These are phyloP conservation scores for Fusarium longipes DNA, from an alignment of 2,329 filamentous ascomycete genomes.

Conservation along the genomic window DNA sequence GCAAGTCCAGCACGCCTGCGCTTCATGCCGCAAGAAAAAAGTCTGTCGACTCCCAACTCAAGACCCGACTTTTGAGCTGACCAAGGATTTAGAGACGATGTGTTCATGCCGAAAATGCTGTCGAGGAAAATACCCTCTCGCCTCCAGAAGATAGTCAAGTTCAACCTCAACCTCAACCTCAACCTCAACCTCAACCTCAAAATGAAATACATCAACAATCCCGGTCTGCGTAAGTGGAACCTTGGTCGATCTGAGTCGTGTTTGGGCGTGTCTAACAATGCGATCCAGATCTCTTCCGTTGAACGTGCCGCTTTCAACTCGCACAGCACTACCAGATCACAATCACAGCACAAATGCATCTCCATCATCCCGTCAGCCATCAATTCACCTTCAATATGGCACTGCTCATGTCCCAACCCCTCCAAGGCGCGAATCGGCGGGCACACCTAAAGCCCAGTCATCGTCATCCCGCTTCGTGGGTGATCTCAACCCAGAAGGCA, in stretches of 20 bases:
- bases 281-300: conserved; percentile 27
- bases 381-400: conserved; percentile 23
- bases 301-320: conserved; percentile 4
- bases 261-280: background rate
- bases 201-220: conserved; percentile 43
- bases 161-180: conserved; percentile 4
- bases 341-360: conserved; percentile 17
- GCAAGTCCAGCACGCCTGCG: conserved; percentile 69
- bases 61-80: too few species aligned
- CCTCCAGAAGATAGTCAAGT: conserved; percentile 8
- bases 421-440: conserved; percentile 26
- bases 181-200: conserved; percentile 7
- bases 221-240: conserved; percentile 48
- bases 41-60: conserved; percentile 44
- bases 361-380: background rate
- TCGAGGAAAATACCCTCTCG: conserved; percentile 41
- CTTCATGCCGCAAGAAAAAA: conserved; percentile 66
- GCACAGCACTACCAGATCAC: conserved; percentile 18
- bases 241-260: background rate
- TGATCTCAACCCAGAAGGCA: conserved; percentile 69
- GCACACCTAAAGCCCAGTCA: conserved; percentile 42
- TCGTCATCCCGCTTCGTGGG: conserved; percentile 64
- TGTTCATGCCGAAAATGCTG: conserved; percentile 54
- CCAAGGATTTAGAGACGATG: conserved; percentile 50
- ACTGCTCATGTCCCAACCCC: conserved; percentile 15